Evolutionary conservation across 768 basidiomycete species (phyloP).

Genomic region (Mycena polygramma): DNA sequence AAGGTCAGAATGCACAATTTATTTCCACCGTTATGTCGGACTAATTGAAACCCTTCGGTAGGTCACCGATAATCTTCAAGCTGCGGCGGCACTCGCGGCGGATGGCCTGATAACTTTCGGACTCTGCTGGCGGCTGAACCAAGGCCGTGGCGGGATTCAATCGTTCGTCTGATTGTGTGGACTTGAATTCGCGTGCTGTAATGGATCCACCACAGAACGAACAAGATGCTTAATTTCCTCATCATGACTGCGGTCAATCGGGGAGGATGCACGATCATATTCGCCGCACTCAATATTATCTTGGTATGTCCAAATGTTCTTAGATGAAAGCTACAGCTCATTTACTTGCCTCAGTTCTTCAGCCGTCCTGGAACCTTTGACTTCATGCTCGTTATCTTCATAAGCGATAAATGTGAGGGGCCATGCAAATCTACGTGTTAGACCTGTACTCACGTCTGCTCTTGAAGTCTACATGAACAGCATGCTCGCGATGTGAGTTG

Average conservation of each 20-base stretch:
- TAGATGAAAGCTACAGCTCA: neutral
- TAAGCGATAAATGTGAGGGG: slow-evolving; percentile 17
- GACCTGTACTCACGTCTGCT: neutral
- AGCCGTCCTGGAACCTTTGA: slow-evolving; percentile 14
- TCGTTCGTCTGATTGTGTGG: slow-evolving; percentile 9
- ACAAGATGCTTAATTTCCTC: slow-evolving; percentile 24
- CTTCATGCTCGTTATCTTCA: slow-evolving; percentile 24
- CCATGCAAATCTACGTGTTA: neutral
- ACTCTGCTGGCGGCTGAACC: slow-evolving; percentile 21
- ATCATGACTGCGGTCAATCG: slow-evolving; percentile 28
- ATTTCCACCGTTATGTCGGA: neutral
- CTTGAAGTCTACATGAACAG: neutral
- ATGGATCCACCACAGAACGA: neutral
- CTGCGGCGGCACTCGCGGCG: neutral
- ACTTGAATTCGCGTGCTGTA: neutral
- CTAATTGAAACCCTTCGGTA: neutral
- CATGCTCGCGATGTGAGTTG: neutral
- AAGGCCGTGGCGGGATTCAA: slow-evolving; percentile 12
- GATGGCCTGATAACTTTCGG: slow-evolving; percentile 18
- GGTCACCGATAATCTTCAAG: slow-evolving; percentile 10
- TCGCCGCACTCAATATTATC: slow-evolving; percentile 18
- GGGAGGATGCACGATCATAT: slow-evolving; percentile 13
- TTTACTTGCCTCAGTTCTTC: neutral
- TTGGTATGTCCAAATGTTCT: neutral
- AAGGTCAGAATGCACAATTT: neutral